Evolutionary conservation across 2,329 filamentous ascomycete species (phyloP), one percentile per base, ranked within the genome.

Genomic region (Thielaviopsis populi): DNA sequence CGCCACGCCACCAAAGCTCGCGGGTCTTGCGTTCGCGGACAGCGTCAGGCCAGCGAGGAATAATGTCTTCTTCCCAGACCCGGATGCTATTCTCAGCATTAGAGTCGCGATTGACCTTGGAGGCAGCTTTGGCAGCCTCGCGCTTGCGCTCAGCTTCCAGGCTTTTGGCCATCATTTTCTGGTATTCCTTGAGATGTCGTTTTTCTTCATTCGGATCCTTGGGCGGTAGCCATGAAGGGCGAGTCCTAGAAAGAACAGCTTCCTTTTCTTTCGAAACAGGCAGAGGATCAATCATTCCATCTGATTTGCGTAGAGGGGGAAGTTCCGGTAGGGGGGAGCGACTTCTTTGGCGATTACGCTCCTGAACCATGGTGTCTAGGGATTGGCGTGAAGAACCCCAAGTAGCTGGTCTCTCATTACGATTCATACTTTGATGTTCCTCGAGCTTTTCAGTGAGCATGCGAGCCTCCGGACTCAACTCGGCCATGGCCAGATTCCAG

Each of bases 171-270:
- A 92, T 89, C 87, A 94, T 91, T 72, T 81, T 84, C 74, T 91
- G 86, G 71, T 91, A 94, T 72, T 94, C 85, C 70, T 83, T 91
- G 68, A 99, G 72, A 73, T 99, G 94, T 68, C 86, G 86, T 72
- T 83, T 88, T 75, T 99, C 94, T 73, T 99, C 94, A 63, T 88
- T 88, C 1, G 90, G 91, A 68, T 94, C 85, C 74, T 94, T 94
- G 0, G 89, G 89, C 0, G 89, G 89, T 1, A 94, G 77, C 89
- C 89, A 94, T 1, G 87, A 91, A 0, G 89, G 89, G 43, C 89
- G 80, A 1, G 89, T 94, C 19, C 89, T 80, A 27, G 87, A 90
- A 24, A 94, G 77, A 1, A 91, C 88, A 2, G 88, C 88, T 70
- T 92, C 88, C 72, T 94, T 94, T 74, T 94, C 89, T 72, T 89